A percentile compares a stretch with the other conserved stretches of the same genome.
Conservation (phyloP, 129 eudicot species). For the Arctium lappa region DNA sequence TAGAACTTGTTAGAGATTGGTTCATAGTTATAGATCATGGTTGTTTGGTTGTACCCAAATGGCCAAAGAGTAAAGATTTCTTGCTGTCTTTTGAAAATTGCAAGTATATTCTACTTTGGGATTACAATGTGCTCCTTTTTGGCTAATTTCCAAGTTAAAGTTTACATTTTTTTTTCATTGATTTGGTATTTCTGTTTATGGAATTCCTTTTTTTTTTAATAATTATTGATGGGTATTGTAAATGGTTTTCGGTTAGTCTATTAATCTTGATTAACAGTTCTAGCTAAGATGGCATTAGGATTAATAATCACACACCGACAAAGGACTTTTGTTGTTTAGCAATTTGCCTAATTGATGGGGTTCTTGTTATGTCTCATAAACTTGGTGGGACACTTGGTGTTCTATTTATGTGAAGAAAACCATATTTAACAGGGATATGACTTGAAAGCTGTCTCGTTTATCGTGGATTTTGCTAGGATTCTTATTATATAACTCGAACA, state of each 20-base stretch:
- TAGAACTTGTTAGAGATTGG: neutral
- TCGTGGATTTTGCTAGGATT: slow-evolving; percentile 5
- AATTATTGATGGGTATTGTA: neutral
- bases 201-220: neutral
- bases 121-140: neutral
- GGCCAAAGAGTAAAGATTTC: slow-evolving; percentile 1
- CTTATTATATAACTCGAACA: neutral
- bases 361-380: neutral
- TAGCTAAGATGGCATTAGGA: neutral
- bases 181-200: neutral
- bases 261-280: neutral
- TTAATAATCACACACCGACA: slow-evolving; percentile 1
- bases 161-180: neutral
- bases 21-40: neutral
- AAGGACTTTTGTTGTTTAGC: neutral
- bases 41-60: slow-evolving; percentile 16
- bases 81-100: slow-evolving; percentile 5
- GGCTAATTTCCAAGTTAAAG: neutral
- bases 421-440: neutral
- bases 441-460: neutral
- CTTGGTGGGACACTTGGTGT: neutral
- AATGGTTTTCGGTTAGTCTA: neutral
- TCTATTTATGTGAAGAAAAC: slow-evolving; percentile 7
- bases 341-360: neutral
- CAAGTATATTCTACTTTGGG: neutral